Base-by-base conservation (phyloP, 2,329 filamentous ascomycete genomes). In the Thermothelomyces thermophilus region DNA sequence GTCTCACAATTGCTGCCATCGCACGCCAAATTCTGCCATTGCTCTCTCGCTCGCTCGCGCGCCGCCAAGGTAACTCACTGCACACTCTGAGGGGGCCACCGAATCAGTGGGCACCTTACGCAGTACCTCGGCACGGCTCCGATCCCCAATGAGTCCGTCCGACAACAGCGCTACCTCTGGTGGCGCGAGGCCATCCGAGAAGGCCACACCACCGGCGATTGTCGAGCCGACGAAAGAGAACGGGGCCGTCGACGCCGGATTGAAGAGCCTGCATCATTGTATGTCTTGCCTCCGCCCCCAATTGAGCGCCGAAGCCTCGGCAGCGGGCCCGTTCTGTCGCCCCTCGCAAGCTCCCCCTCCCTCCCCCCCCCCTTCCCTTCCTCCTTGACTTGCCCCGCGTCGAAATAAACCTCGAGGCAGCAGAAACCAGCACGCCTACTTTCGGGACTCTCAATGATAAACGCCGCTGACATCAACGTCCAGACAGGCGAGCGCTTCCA, bases 401-500 rank as follows among this genome's bases (percentile, higher is more conserved):
- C 41, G 28, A 34, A 31, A 35, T 26, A n/a, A n/a, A n/a, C 41
- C 30, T 39, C 24, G 31, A n/a, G 16, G 22, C 22, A n/a, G 20
- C 39, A 3, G 13, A 35, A 14, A 35, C 8, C 33, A 35, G 16
- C 3, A 14, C 3, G 33, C 14, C 7, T 14, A 11, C 6, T 35
- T 6, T 5, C 13, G 16, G 33, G 13, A n/a, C 16, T n/a, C n/a
- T n/a, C 1, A 35, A 35, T 11, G 14, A 14, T 6, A 3, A 16
- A 35, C 33, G 33, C 7, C 33, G 28, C 49, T 56, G 35, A 47
- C 46, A 30, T 57, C 17, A 14, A 10, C 17, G 13, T 33, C 39
- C 58, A 95, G 90, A 95, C 70, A 89, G 86, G 63, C 80, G 82
- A 66, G 83, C 83, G 58, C 81, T 98, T 51, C 90, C 93, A 48